Percentiles rank a stretch among this genome's conserved stretches.
phyloP scores from a whole-genome alignment of 768 basidiomycete genomes.

The Auriscalpium vulgare region DNA sequence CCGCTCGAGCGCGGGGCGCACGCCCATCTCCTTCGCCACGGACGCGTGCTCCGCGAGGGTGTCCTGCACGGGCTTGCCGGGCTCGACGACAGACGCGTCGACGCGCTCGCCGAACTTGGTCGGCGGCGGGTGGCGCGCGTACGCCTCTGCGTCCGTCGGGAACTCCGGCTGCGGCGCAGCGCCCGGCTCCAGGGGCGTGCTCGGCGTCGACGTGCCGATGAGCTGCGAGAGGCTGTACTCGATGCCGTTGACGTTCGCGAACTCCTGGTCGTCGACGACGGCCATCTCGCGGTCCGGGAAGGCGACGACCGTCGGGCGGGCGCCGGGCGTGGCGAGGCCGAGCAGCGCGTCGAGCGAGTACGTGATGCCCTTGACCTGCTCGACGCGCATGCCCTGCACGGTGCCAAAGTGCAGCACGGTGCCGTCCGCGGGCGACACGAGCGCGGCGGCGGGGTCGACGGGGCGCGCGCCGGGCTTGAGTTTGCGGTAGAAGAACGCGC shows the following conservation, averaged over 20 bases:
- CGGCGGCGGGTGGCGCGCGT: conserved; percentile 18
- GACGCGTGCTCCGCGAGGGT: conserved; percentile 58
- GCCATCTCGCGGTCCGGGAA: conserved; percentile 43
- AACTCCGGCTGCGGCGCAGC: conserved; percentile 12
- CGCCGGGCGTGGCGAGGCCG: conserved; percentile 53
- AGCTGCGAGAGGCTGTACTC: conserved; percentile 91
- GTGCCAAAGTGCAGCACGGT: conserved; percentile 87
- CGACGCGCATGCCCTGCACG: conserved; percentile 70
- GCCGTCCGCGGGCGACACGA: conserved; percentile 95
- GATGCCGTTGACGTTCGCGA: conserved; percentile 96
- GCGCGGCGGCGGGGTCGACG: conserved; percentile 33
- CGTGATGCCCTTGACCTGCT: conserved; percentile 96
- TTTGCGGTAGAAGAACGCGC: conserved; percentile 91
- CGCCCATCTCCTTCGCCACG: conserved; percentile 69
- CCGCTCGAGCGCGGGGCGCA: conserved; percentile 31
- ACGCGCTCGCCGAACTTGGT: conserved; percentile 59
- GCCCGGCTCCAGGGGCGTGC: conserved; percentile 28
- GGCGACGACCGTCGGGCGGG: conserved; percentile 33
- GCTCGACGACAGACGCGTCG: conserved; percentile 67
- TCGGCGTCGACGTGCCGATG: conserved; percentile 47
- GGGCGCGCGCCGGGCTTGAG: conserved; percentile 79
- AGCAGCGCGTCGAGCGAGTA: conserved; percentile 93
- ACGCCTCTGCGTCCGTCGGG: conserved; percentile 10
- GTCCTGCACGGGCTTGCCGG: conserved; percentile 44
- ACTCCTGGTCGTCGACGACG: conserved; percentile 77